Evolutionary conservation across 2,329 filamentous ascomycete genomes (phyloP), one percentile per base, ranked within the genome.

Genomic region (Botrytis pseudocinerea): DNA sequence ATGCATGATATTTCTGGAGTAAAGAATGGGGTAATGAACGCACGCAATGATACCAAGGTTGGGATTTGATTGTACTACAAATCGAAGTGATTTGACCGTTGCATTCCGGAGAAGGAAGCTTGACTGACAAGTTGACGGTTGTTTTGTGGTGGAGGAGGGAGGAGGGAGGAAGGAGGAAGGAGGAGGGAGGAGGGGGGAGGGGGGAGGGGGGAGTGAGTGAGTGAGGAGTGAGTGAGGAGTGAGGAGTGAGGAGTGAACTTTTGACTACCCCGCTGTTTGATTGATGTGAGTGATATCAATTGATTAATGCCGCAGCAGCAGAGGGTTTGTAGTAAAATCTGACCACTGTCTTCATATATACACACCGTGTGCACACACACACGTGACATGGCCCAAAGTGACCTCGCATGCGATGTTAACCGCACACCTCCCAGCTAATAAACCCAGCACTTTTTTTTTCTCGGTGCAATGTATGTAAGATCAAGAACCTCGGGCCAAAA

Each of bases 1-100:
- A 32, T 62, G 60, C 60, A 25, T 62, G 60, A 62, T 62, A 42
- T 20, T 40, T 62, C 28, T 61, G 60, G 25, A 62, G 60, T n/a
- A 62, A 62, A 62, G 60, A 62, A 62, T 62, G 60, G 35, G 60
- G 59, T 40, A 40, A 40, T 61, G 51, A 28, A 28, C n/a, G 51
- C n/a, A 54, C 25, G 35, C 35, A 16, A 40, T 16, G 59, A 40
- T n/a, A 40, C 32, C 12, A 38, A 25, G 59, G 28, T 35, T 54
- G 51, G n/a, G 51, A 54, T n/a, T 16, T 54, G 51, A 28, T 28
- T 54, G 51, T 28, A 54, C 51, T 54, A 54, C 51, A 54, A 54
- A 54, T 28, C 51, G 28, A 54, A 25, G 51, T 28, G 51, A 54
- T 28, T 54, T 18, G 51, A 54, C 51, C 12, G 51, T 54, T 16